Conservation (phyloP, 2,329 filamentous ascomycete species). For the Arthrinium puccinioides region DNA sequence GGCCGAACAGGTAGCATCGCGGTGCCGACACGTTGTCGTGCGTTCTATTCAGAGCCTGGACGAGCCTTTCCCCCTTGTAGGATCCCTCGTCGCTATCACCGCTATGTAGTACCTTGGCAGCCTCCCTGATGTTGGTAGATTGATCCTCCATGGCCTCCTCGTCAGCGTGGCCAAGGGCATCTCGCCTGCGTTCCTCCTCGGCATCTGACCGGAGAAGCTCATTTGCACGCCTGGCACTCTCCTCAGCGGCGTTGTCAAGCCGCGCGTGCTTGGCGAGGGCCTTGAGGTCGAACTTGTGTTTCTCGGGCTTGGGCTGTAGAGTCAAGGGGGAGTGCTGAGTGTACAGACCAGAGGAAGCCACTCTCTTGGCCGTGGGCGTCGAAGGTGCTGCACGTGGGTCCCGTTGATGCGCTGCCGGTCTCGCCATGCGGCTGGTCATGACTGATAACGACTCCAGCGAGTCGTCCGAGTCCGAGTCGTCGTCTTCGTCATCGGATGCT, state of each 20-base stretch:
- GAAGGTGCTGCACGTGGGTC: conserved; percentile 10
- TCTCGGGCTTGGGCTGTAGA: conserved; percentile 29
- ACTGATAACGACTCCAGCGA: conserved; percentile 48
- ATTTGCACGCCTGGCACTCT: conserved; percentile 39
- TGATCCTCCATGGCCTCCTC: conserved; percentile 7
- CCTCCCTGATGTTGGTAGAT: conserved; percentile 23
- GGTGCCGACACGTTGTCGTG: conserved; percentile 28
- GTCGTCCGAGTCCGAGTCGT: conserved; percentile 46
- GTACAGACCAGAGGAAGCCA: conserved; percentile 26
- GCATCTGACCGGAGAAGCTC: conserved; percentile 22
- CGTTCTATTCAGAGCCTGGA: conserved; percentile 42
- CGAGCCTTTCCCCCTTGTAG: conserved; percentile 26
- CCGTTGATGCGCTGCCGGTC: conserved; percentile 12
- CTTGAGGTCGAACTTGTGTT: conserved; percentile 58
- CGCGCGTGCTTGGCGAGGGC: conserved; percentile 52
- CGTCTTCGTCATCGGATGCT: conserved; percentile 63
- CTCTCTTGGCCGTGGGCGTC: conserved; percentile 42
- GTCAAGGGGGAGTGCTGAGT: conserved; percentile 43
- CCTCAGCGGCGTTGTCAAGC: conserved; percentile 52
- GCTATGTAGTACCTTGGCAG: conserved; percentile 31
- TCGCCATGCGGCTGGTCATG: conserved; percentile 27
- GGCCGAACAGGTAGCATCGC: conserved; percentile 44
- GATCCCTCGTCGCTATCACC: conserved; percentile 13
- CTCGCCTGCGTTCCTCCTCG: conserved; percentile 15
- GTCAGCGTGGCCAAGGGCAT: conserved; percentile 8